phyloP scores from a whole-genome alignment of 2,329 filamentous ascomycete genomes.

The Periconia macrospinosa region DNA sequence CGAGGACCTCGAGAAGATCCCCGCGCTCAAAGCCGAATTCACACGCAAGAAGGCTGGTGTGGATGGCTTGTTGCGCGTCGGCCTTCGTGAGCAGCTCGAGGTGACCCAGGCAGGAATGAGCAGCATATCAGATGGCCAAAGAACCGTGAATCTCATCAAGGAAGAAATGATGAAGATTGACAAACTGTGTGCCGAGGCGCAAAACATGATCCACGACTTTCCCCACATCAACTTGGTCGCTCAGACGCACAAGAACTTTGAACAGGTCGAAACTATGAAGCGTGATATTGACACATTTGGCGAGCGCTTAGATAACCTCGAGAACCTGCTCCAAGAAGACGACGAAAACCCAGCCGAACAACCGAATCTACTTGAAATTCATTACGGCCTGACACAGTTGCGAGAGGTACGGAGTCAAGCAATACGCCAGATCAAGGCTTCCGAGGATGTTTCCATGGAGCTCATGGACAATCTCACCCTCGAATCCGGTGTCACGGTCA shows the following conservation, averaged over 20 bases:
- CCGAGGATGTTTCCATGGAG: slow-evolving; percentile 91
- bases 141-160: slow-evolving; percentile 88
- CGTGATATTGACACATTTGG: slow-evolving; percentile 86
- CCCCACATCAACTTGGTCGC: slow-evolving; percentile 88
- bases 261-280: slow-evolving; percentile 91
- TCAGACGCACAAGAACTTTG: slow-evolving; percentile 95
- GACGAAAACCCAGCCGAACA: slow-evolving; percentile 86
- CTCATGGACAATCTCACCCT: slow-evolving; percentile 74
- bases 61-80: slow-evolving; percentile 85
- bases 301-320: slow-evolving; percentile 72
- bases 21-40: slow-evolving; percentile 87
- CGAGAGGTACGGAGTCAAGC: slow-evolving; percentile 94
- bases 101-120: slow-evolving; percentile 92
- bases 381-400: slow-evolving; percentile 89
- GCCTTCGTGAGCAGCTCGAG: slow-evolving; percentile 88
- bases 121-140: slow-evolving; percentile 85
- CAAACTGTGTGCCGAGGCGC: slow-evolving; percentile 92
- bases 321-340: slow-evolving; percentile 78
- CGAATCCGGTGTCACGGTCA: slow-evolving; percentile 71
- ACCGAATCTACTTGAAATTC: slow-evolving; percentile 84
- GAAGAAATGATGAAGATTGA: slow-evolving; percentile 99
- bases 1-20: slow-evolving; percentile 96
- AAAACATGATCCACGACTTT: slow-evolving; percentile 97
- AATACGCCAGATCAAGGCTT: slow-evolving; percentile 84
- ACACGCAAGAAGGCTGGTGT: slow-evolving; percentile 89